Conservation (phyloP, 169 alveolate genomes). For the Eimeria falciformis region DNA sequence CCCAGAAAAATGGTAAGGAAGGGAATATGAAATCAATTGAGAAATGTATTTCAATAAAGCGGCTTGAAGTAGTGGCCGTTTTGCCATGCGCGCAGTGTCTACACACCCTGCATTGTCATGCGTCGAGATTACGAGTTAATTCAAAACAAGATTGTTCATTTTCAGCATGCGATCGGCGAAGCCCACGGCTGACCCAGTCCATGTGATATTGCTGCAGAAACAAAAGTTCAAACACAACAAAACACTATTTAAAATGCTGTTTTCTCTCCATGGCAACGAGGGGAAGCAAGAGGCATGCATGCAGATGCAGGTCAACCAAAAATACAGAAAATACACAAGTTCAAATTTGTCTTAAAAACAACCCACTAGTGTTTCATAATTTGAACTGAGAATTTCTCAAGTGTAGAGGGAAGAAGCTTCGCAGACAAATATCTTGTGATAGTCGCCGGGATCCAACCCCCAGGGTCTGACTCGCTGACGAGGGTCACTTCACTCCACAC, state of each 20-base stretch:
- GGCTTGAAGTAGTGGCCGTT: too few relatives aligned
- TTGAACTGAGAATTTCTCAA: conserved; percentile 72
- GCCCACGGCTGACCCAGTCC: conserved; percentile 59
- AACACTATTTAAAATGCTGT: too few relatives aligned
- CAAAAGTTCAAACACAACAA: neutral
- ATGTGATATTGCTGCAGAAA: conserved; percentile 43
- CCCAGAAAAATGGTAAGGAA: too few relatives aligned
- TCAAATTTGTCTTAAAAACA: neutral
- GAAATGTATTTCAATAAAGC: neutral
- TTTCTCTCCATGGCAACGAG: too few relatives aligned
- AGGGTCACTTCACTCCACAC: conserved; percentile 83
- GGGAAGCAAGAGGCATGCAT: neutral
- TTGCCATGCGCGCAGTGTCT: neutral
- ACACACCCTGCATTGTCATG: neutral
- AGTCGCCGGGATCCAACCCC: conserved; percentile 85
- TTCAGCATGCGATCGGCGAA: conserved; percentile 59
- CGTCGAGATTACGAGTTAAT: neutral
- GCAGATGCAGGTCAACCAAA: neutral
- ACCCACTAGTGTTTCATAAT: conserved; percentile 83
- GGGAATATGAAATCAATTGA: neutral
- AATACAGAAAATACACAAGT: neutral
- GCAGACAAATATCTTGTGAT: conserved; percentile 81
- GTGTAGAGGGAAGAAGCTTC: conserved; percentile 82
- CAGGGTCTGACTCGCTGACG: conserved; percentile 83
- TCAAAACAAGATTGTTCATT: conserved; percentile 25